Evolutionary conservation across 2,329 filamentous ascomycete genomes (phyloP).

Genomic region (Diaporthe sp.): DNA sequence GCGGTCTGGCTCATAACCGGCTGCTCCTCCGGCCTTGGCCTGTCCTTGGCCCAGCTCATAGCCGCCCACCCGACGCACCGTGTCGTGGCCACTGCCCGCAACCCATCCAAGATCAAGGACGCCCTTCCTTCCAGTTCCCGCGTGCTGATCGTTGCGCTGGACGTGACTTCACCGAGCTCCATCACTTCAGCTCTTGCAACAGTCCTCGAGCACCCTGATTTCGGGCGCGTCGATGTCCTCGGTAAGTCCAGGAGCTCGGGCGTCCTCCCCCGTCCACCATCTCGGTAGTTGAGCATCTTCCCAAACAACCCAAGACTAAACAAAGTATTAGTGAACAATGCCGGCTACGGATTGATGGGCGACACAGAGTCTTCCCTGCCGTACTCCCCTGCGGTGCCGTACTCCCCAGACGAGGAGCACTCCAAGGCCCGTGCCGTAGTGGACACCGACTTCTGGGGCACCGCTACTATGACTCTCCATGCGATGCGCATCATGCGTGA

Average conservation of each 20-base stretch:
- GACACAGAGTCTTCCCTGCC: slow-evolving; percentile 45
- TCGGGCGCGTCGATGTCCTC: slow-evolving; percentile 53
- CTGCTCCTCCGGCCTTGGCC: slow-evolving; percentile 50
- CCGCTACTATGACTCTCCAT: slow-evolving; percentile 44
- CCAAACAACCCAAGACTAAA: background rate
- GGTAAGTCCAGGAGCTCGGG: background rate
- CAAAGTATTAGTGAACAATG: slow-evolving; percentile 49
- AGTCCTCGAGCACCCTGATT: slow-evolving; percentile 47
- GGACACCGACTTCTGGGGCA: slow-evolving; percentile 50
- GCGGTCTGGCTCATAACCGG: slow-evolving; percentile 55
- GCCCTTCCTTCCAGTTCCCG: slow-evolving; percentile 49
- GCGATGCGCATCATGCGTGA: slow-evolving; percentile 50
- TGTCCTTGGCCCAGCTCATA: slow-evolving; percentile 45
- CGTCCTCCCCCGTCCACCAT: background rate
- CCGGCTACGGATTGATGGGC: slow-evolving; percentile 58
- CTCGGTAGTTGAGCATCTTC: background rate
- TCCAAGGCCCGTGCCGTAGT: slow-evolving; percentile 44
- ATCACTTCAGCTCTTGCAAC: slow-evolving; percentile 51
- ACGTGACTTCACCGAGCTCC: slow-evolving; percentile 55
- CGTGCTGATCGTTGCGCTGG: slow-evolving; percentile 57
- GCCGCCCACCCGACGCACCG: slow-evolving; percentile 44
- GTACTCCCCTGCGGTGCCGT: background rate
- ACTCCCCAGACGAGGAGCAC: slow-evolving; percentile 42
- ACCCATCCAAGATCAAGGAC: slow-evolving; percentile 50
- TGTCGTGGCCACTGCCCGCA: slow-evolving; percentile 51